Conservation (phyloP, 2,329 filamentous ascomycete species). For the Sporothrix dimorphospora region DNA sequence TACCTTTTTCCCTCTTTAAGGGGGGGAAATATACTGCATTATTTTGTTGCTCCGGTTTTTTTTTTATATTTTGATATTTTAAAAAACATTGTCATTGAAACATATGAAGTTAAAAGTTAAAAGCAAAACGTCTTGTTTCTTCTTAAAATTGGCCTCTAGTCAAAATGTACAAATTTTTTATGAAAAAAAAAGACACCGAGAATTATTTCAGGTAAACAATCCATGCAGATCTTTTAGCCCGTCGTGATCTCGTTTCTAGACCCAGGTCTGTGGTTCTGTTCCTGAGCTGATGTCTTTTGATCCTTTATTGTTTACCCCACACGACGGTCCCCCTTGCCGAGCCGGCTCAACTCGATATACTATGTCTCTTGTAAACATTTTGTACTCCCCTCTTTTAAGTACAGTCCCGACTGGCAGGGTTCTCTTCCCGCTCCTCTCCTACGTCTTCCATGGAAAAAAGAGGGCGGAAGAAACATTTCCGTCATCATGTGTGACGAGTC, state of each 20-base stretch:
- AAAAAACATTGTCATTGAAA: no score
- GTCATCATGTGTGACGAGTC: background rate
- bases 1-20: no score
- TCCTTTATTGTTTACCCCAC: background rate
- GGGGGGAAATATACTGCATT: no score
- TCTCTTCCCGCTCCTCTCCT: background rate
- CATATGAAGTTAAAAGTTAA: no score
- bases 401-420: background rate
- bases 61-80: no score
- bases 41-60: no score
- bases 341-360: slow-evolving; percentile 14
- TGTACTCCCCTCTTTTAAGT: background rate
- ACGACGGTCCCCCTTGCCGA: background rate
- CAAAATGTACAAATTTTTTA: no score
- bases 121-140: no score
- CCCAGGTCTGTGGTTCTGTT: slow-evolving; percentile 9
- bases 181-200: no score
- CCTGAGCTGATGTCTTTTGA: background rate
- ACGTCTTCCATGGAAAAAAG: background rate
- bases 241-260: background rate
- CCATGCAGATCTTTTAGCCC: background rate
- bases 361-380: background rate
- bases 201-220: background rate
- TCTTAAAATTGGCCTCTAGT: no score
- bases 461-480: slow-evolving; percentile 26